Percentiles rank a stretch among this genome's conserved stretches.
These are phyloP conservation scores for Leptographium lundbergii DNA, from an alignment of 2,329 filamentous ascomycete species.

Conservation along the genomic window DNA sequence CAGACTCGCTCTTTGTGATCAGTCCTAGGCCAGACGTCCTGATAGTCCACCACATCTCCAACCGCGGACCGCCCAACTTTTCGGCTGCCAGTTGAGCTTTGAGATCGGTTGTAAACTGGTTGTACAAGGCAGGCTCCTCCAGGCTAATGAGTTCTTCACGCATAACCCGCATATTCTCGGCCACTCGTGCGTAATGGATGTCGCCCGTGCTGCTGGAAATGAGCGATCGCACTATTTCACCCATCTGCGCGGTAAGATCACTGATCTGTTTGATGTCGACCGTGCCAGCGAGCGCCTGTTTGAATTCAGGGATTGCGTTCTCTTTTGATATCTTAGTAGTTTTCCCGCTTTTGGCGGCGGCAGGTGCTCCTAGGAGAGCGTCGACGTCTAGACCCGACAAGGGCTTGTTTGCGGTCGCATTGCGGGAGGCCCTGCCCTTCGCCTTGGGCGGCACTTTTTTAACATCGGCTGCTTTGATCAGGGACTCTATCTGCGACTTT, in stretches of 20 bases:
- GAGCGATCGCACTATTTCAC: conserved; percentile 52
- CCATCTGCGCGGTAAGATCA: conserved; percentile 63
- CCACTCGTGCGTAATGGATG: conserved; percentile 56
- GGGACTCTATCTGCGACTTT: conserved; percentile 41
- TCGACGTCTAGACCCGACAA: conserved; percentile 84
- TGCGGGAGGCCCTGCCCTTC: conserved; percentile 58
- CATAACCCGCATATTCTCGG: conserved; percentile 68
- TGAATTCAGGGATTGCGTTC: conserved; percentile 86
- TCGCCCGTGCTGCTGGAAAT: conserved; percentile 66
- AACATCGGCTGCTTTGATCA: conserved; percentile 61
- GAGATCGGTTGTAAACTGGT: conserved; percentile 55
- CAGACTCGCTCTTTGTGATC: conserved; percentile 51
- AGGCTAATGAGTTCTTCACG: conserved; percentile 62
- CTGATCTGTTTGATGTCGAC: conserved; percentile 49
- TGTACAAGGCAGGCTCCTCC: conserved; percentile 67
- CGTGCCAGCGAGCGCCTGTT: conserved; percentile 55
- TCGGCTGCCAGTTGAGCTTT: conserved; percentile 60
- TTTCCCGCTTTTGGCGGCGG: conserved; percentile 12
- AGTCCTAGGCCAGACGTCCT: conserved; percentile 56
- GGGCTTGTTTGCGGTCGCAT: conserved; percentile 53
- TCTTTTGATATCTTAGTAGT: conserved; percentile 35
- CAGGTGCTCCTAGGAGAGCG: conserved; percentile 46
- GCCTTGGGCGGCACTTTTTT: conserved; percentile 80
- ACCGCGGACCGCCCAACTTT: conserved; percentile 61
- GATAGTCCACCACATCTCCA: conserved; percentile 72